Evolutionary conservation across 2,329 filamentous ascomycete species (phyloP), one percentile per base, ranked within the genome.

Genomic region (Diaporthe vexans): DNA sequence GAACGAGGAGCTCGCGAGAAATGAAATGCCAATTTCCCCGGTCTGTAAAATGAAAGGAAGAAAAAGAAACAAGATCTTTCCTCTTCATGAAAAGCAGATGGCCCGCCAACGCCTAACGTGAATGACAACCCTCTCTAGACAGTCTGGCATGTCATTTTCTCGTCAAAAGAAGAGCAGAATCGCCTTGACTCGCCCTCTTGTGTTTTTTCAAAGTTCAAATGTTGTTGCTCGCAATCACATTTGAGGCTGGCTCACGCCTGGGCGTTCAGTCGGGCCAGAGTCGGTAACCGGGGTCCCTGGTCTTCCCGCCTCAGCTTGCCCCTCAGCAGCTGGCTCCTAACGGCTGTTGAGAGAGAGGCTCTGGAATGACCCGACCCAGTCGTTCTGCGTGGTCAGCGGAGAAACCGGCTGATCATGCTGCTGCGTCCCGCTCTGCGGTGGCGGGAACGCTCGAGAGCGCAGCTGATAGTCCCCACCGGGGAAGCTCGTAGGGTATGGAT

Each of bases 261-360:
- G 46, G 21, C 17, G 33, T 57, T 43, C n/a, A 11, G 26, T 48
- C 40, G 35, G 40, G 56, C 48, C 52, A 63, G 63, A n/a, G 29
- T 19, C 35, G 46, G 35, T 51, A 26, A n/a, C 17, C 29, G 19
- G 26, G 15, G 40, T 43, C 7, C n/a, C 5, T 29, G 11, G 7
- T 29, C 46, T 46, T 17, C 29, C 24, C 21, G 63, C 61, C 13
- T 37, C 21, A 40, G 51, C 35, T 15, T 52, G 65, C 57, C 21
- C 57, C 43, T 43, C 21, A 43, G 8, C 63, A 19, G 46, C 63
- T 29, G 56, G 43, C 35, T 59, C 76, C 84, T 80, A 90, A 75
- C 88, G 88, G 77, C 90, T 89, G 79, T 93, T 93, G 76, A 95
- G 88, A 2, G 93, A 95, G 24, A 95, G 84, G 13, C 93, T 90